Evolutionary conservation across 805 yeast genomes (phyloP).

Genomic region (Zygosaccharomyces lentus): DNA sequence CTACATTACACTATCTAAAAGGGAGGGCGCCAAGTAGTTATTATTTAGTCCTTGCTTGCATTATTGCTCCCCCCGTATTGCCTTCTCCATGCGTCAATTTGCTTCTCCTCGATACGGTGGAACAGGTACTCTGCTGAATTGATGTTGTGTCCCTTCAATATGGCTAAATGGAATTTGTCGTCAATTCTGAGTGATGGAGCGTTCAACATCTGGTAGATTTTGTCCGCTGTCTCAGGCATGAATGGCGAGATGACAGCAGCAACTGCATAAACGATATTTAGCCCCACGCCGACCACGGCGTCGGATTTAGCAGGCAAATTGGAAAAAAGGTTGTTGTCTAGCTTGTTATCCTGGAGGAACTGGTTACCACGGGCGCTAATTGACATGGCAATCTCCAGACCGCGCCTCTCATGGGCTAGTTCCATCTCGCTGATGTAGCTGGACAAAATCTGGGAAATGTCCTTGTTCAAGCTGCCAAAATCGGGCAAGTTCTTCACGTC

Average conservation of each 20-base stretch:
- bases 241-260: constrained; percentile 79
- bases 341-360: constrained; percentile 92
- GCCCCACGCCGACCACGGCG: constrained; percentile 87
- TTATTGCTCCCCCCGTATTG: constrained; percentile 65
- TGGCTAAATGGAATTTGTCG: constrained; percentile 63
- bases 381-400: constrained; percentile 87
- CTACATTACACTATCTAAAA: background rate
- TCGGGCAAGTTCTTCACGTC: constrained; percentile 46
- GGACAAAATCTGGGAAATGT: constrained; percentile 57
- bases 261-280: constrained; percentile 83
- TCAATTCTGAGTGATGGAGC: constrained; percentile 78
- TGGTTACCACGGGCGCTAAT: constrained; percentile 89
- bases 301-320: constrained; percentile 76
- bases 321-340: constrained; percentile 80
- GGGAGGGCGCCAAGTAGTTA: background rate
- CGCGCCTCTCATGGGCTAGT: constrained; percentile 74
- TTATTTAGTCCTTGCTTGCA: background rate
- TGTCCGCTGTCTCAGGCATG: constrained; percentile 78
- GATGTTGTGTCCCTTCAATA: constrained; percentile 78
- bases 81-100: constrained; percentile 80
- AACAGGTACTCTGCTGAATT: constrained; percentile 90
- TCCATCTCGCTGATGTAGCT: constrained; percentile 72
- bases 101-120: constrained; percentile 84
- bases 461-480: constrained; percentile 45
- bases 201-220: constrained; percentile 73